These are phyloP conservation scores for Penicillium nordicum DNA, from an alignment of 2,329 filamentous ascomycete genomes.

Conservation along the genomic window DNA sequence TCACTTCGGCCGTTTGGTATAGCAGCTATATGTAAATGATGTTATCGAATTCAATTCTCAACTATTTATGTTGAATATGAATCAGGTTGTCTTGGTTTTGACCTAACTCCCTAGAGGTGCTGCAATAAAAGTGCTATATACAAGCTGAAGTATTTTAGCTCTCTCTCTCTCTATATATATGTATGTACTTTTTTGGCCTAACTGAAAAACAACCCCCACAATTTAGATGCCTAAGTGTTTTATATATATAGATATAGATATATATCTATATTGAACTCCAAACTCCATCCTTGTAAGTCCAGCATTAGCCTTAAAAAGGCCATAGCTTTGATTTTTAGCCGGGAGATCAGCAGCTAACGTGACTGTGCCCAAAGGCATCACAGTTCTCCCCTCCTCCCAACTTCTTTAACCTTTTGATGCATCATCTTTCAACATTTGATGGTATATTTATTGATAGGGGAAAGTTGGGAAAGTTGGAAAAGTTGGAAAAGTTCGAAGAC, in stretches of 20 bases:
- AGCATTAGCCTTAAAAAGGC: background rate
- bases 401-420: background rate
- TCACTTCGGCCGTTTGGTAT: background rate
- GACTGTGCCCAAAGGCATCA: background rate
- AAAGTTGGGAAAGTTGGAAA: no score
- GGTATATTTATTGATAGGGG: background rate
- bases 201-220: background rate
- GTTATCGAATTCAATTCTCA: background rate
- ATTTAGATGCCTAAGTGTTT: background rate
- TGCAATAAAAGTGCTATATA: background rate
- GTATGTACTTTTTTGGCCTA: background rate
- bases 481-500: background rate
- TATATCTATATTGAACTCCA: background rate
- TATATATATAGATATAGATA: no score
- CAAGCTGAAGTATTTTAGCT: background rate
- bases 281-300: background rate
- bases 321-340: background rate
- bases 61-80: background rate
- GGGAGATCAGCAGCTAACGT: constrained; percentile 1
- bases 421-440: background rate
- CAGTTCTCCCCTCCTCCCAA: background rate
- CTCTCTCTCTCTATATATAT: background rate
- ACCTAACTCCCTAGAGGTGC: background rate
- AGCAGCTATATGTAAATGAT: background rate
- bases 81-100: background rate